Base-by-base conservation (phyloP, 2,329 filamentous ascomycete species). In the Zarea fungicola region DNA sequence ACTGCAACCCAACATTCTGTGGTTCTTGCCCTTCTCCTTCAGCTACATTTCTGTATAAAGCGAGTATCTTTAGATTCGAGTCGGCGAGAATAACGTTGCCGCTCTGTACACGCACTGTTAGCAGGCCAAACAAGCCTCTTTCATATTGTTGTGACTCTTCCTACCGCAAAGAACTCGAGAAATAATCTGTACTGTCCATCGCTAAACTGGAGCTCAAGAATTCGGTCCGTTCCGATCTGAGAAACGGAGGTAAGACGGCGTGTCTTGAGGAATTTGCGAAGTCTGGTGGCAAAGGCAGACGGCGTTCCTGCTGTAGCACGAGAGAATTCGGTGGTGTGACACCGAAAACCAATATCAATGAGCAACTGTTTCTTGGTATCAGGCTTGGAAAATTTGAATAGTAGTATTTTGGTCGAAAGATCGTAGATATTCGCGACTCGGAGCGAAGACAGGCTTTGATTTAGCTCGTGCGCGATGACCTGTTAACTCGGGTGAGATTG, bases 51-150 rank as follows among this genome's bases (percentile, higher is more conserved):
- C 93, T 82, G 56, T 93, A 73, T 18, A 99, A 70, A 0, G 87
- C 83, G 29, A 97, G 65, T 48, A 97, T 91, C 54, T 85, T 93
- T 45, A 91, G 73, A 21, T 95, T 84, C 43, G 77, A 78, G 62
- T 97, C 90, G 3, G 93, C 96, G 46, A 99, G 75, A 53, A 99
- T 89, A 52, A 99, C 85, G 63, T 99, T 99, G 39, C 93, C 93
- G 45, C 88, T 87, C 66, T 73, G 48, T 14, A 29, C 4, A n/a
- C 28, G 25, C n/a, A 43, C 11, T 32, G 19, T 25, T 13, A 42
- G 47, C 26, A 35, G 45, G 13, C 8, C 25, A 10, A 31, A n/a
- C n/a, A 10, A 23, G 11, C 9, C 51, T 50, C 53, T 54, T 29
- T n/a, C n/a, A 29, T n/a, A 54, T 42, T 28, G 51, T 10, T 31